These are phyloP conservation scores for Cantharellus cinnabarinus DNA, from an alignment of 768 basidiomycete species.

Conservation along the genomic window DNA sequence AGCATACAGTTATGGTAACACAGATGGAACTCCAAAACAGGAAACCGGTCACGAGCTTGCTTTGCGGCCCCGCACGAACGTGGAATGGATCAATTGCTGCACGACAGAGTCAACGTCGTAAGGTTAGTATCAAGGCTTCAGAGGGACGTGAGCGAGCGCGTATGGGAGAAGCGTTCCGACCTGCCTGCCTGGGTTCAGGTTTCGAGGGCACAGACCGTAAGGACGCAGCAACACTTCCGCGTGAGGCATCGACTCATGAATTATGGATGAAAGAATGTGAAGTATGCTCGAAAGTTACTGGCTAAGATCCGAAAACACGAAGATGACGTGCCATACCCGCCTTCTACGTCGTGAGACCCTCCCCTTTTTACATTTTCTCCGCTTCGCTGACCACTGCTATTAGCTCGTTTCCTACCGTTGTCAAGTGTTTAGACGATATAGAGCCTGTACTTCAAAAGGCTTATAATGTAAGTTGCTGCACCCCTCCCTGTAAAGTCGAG, in stretches of 20 bases:
- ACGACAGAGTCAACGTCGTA: conserved; percentile 5
- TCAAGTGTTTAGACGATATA: not conserved
- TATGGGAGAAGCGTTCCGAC: not conserved
- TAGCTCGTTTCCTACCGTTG: not conserved
- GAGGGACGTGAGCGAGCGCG: not conserved
- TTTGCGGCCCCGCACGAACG: no score
- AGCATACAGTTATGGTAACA: no score
- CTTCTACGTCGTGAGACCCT: not conserved
- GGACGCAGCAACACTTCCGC: not conserved
- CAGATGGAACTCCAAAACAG: no score
- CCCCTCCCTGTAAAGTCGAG: not conserved
- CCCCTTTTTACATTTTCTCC: not conserved
- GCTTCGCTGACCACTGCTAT: not conserved
- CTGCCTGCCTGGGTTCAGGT: not conserved
- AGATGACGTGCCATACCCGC: not conserved
- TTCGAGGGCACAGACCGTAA: not conserved
- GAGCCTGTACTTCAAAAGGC: not conserved
- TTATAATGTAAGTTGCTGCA: not conserved
- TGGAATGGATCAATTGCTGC: not conserved
- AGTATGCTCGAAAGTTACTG: not conserved
- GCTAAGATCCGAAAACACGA: not conserved
- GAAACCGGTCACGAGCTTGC: no score
- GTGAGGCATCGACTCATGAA: not conserved
- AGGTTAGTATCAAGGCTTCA: conserved; percentile 3
- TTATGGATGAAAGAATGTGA: not conserved